Evolutionary conservation across 2,329 filamentous ascomycete genomes (phyloP).

Genomic region (Cryphonectria naterciae): DNA sequence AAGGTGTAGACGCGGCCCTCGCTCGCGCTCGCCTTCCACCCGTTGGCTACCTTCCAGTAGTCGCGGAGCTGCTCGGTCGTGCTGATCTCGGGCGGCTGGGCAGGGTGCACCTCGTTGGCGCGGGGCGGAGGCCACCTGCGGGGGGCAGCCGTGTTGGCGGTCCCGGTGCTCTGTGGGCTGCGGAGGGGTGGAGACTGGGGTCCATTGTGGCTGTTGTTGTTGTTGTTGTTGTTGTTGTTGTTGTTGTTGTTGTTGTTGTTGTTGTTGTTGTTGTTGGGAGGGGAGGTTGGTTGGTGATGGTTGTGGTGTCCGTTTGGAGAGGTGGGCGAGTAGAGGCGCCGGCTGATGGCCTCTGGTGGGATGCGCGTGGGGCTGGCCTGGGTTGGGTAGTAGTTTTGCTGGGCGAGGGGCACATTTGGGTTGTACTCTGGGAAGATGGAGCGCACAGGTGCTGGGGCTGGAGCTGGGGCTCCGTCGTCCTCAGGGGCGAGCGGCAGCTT

Average conservation of each 20-base stretch:
- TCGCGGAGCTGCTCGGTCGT: conserved; percentile 65
- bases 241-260: conserved; percentile 5
- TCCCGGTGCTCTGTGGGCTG: conserved; percentile 39
- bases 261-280: not conserved
- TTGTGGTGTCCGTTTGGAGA: conserved; percentile 31
- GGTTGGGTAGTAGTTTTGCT: conserved; percentile 72
- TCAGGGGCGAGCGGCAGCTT: conserved; percentile 52
- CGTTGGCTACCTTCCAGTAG: conserved; percentile 72
- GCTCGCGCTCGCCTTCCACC: conserved; percentile 65
- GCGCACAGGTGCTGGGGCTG: conserved; percentile 49
- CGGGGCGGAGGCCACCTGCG: conserved; percentile 38
- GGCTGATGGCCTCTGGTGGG: conserved; percentile 66
- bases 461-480: conserved; percentile 27
- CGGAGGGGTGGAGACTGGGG: conserved; percentile 36
- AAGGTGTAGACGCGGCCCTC: conserved; percentile 65
- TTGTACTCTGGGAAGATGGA: conserved; percentile 82
- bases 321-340: conserved; percentile 60
- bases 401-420: conserved; percentile 65
- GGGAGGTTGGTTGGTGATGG: not conserved
- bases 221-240: no score
- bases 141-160: conserved; percentile 23
- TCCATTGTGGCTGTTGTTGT: conserved; percentile 16
- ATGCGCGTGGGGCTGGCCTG: conserved; percentile 67
- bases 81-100: conserved; percentile 52
- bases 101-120: conserved; percentile 45